Evolutionary conservation across 2,329 filamentous ascomycete species (phyloP), one percentile per base, ranked within the genome.

Genomic region (Penicillium sp.): DNA sequence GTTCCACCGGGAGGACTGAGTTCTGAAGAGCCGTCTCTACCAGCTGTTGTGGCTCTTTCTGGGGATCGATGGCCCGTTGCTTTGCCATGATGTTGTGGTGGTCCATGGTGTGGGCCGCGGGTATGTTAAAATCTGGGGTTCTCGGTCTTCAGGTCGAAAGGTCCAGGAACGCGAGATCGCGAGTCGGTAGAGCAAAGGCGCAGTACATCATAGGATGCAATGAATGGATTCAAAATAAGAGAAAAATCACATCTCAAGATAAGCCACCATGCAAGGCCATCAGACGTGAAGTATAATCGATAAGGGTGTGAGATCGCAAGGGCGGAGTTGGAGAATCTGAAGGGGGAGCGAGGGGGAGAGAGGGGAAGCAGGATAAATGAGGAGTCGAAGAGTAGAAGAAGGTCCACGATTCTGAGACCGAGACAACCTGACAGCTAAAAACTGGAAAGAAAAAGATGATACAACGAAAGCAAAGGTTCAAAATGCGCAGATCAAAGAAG

Each of bases 201-300:
- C 62, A 63, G 65, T 61, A 61, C 71, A 74, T 74, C 64, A 71
- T 73, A 72, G 67, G 65, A 61, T 46, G 58, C 55, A 58, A 53
- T 49, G 60, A 55, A 56, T 27, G 8, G 54, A 59, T 52, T 59
- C 54, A 57, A 59, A 66, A 64, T 59, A 56, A 22, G 60, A 58
- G 56, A 52, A 49, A 54, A 59, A 60, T 62, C 56, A 69, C 62
- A 63, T 58, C 65, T 65, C 63, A 61, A 59, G 61, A 59, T 49
- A 61, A 66, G 59, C 65, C 58, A 66, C 62, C 60, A 68, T 64
- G 57, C 62, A 63, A 69, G 62, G 65, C 65, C 65, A 67, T 66
- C 53, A 58, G 66, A 65, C 54, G 63, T 63, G 50, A 45, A 57
- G 37, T 39, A 43, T 44, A 52, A 49, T 61, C 61, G 64, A 64